Evolutionary conservation across 139 green algal genomes (phyloP), one percentile per base, ranked within the genome.

Genomic region (Closterium sp.): DNA sequence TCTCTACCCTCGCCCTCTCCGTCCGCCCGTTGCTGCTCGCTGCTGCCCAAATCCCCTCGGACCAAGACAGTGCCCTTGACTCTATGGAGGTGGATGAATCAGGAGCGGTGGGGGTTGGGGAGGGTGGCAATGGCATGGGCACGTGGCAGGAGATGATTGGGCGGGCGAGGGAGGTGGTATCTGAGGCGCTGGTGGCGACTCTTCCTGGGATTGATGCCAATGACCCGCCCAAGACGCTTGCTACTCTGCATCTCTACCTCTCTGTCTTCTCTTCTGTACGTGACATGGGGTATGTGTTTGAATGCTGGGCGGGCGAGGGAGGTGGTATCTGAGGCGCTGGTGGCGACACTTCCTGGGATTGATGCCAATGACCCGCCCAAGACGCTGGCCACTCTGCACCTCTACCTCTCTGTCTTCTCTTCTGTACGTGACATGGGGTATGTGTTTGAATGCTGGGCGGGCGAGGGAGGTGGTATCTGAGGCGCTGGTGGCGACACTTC

Each of bases 151-250:
- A 85, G 34, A 22, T 85, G 86, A 24, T 89, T 29, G 32, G 30
- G 38, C 22, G 87, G 42, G 31, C 85, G 6, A 70, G 85, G 17
- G 94, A 97, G 91, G 28, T 96, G 22, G 31, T 98, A 7, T 96
- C 96, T 11, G 95, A 96, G 34, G 97, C 97, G 0, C 95, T 99
- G 93, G 96, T 96, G 93, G 96, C 96, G 3, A 95, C 96, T 28
- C 95, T 99, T 86, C 97, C 97, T 0, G 97, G 96, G n/a, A 97
- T 99, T 79, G 97, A 99, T 91, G 97, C 97, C 29, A 99, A 99
- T 93, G 97, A 99, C 92, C 94, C 97, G 34, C 93, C 91, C 89
- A 99, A 99, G 95, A 98, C 97, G 4, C 90, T 96, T 1, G 96
- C 97, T 9, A 96, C 96, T 22, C 96, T 99, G 91, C 94, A 96